Evolutionary conservation across 306 rosid species (phyloP), one percentile per base, ranked within the genome.

Genomic region (Prosopis cineraria): DNA sequence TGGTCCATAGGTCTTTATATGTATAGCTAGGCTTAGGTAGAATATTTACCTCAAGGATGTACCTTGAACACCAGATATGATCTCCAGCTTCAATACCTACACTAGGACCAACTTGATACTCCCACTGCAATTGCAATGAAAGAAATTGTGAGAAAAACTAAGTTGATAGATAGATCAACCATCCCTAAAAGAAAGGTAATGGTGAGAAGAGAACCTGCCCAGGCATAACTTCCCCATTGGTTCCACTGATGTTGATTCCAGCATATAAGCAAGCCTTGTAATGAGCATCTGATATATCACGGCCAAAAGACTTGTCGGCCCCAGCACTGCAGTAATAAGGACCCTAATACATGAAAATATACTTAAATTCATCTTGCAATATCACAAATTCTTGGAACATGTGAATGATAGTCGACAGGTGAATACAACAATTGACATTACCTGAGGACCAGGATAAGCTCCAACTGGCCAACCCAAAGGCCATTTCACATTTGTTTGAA

Each of bases 371-470:
- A 24, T 68, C n/a, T 69, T 30, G 72, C 36, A 55, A 24, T 72
- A 20, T 72, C 34, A 72, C 27, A 50, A 30, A 69, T 52, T 55
- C 50, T 22, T 10, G 12, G 17, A 55, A 79, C 72, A 81, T 60
- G 59, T 74, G 72, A 78, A 79, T 73, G 55, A 70, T 66, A 73
- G 12, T 13, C 31, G 70, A 75, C 48, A 34, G 24, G 41, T 14
- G 47, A 64, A 12, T 41, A 59, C 40, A 40, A 70, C 43, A 24
- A 65, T 39, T 63, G 50, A 16, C 50, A 74, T 73, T 81, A 96
- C 99, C 97, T 93, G 99, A 82, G 99, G 98, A 85, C 99, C 99
- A 58, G 99, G 99, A 77, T 96, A 96, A 37, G 88, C 99, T 84
- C 99, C 98, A 64, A 90, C 94, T 0, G 98, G 98, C 99, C 99